These are phyloP conservation scores for Saccharomycopsis schoenii DNA, from an alignment of 805 yeast species.

Conservation along the genomic window DNA sequence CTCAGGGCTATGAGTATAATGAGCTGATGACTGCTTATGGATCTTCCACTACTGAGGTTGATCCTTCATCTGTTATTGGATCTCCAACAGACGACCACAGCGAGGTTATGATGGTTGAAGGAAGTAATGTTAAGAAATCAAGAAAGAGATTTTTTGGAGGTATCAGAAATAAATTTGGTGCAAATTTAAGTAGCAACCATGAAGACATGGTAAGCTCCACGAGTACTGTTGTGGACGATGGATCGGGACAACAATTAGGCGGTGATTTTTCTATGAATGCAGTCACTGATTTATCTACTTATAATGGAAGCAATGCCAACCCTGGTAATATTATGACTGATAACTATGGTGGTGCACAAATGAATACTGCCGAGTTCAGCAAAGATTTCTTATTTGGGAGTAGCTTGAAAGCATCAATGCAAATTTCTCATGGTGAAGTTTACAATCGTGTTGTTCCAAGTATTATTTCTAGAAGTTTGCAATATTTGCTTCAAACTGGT, in stretches of 20 bases:
- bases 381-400: slow-evolving; percentile 51
- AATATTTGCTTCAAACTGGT: slow-evolving; percentile 49
- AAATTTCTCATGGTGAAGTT: slow-evolving; percentile 39
- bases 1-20: slow-evolving; percentile 8
- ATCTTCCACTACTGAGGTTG: slow-evolving; percentile 3
- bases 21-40: slow-evolving; percentile 1
- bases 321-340: not conserved
- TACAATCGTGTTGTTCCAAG: slow-evolving; percentile 50
- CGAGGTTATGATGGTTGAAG: slow-evolving; percentile 18
- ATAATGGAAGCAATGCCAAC: not conserved
- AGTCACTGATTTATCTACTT: slow-evolving; percentile 15
- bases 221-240: not conserved
- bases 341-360: not conserved
- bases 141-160: slow-evolving; percentile 18
- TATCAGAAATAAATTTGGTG: slow-evolving; percentile 16
- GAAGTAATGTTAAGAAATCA: slow-evolving; percentile 10
- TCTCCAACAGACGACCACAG: slow-evolving; percentile 8
- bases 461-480: slow-evolving; percentile 65
- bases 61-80: slow-evolving; percentile 4
- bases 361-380: not conserved
- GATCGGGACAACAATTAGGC: not conserved
- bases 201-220: not conserved
- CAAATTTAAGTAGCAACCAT: not conserved
- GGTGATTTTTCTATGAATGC: slow-evolving; percentile 16
- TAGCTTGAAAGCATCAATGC: slow-evolving; percentile 42